These are phyloP conservation scores for Amanita exitialis DNA, from an alignment of 768 basidiomycete species.

Conservation along the genomic window DNA sequence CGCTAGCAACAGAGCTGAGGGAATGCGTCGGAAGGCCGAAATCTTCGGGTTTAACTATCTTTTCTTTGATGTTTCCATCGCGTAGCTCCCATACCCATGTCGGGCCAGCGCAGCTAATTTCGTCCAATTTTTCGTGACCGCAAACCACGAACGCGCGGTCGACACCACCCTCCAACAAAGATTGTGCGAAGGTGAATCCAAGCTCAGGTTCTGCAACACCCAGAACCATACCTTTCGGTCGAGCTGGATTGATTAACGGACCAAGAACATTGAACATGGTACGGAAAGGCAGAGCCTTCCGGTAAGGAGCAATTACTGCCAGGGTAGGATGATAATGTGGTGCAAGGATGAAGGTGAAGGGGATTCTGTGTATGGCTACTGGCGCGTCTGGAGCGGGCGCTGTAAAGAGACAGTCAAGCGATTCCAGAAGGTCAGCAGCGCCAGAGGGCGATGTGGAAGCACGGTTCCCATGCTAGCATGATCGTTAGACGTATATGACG, in stretches of 20 bases:
- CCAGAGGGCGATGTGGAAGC: slow-evolving; percentile 94
- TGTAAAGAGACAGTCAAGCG: slow-evolving; percentile 70
- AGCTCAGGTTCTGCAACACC: slow-evolving; percentile 81
- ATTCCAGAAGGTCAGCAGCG: slow-evolving; percentile 84
- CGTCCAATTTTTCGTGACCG: slow-evolving; percentile 85
- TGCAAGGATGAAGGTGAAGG: slow-evolving; percentile 91
- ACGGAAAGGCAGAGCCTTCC: slow-evolving; percentile 83
- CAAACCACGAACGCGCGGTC: slow-evolving; percentile 87
- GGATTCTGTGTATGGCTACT: slow-evolving; percentile 51
- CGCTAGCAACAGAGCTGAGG: slow-evolving; percentile 60
- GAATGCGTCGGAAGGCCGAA: slow-evolving; percentile 76
- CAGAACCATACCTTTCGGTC: slow-evolving; percentile 81
- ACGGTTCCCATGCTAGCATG: slow-evolving; percentile 72
- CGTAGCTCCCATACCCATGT: slow-evolving; percentile 79
- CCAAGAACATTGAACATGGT: slow-evolving; percentile 96
- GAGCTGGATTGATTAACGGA: slow-evolving; percentile 87
- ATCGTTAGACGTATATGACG: slow-evolving; percentile 1
- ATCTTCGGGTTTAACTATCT: slow-evolving; percentile 51
- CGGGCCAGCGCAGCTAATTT: slow-evolving; percentile 90
- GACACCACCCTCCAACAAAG: slow-evolving; percentile 64
- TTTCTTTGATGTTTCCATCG: slow-evolving; percentile 54
- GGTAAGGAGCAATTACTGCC: slow-evolving; percentile 71
- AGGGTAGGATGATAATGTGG: slow-evolving; percentile 89
- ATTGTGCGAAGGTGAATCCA: slow-evolving; percentile 72
- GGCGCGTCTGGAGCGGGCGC: slow-evolving; percentile 48